phyloP scores from a whole-genome alignment of 2,329 filamentous ascomycete species.

The Thermothelomyces thermophilus region DNA sequence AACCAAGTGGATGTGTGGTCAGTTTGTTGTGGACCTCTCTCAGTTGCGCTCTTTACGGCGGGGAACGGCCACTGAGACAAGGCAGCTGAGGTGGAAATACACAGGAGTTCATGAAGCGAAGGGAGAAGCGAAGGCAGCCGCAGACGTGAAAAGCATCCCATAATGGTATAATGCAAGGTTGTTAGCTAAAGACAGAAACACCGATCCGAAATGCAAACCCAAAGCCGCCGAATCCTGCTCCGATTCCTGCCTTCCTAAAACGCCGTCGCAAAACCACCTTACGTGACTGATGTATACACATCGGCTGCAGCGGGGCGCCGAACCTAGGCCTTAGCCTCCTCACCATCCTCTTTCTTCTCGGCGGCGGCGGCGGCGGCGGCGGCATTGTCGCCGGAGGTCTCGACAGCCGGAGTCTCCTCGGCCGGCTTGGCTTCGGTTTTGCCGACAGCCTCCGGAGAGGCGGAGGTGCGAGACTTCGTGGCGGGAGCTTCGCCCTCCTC shows the following conservation, averaged over 20 bases:
- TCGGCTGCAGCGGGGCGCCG: not conserved
- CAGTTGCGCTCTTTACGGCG: too few species aligned
- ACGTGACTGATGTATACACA: not conserved
- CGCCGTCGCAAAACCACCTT: constrained; percentile 12
- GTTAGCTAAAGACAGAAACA: not conserved
- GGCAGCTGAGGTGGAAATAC: too few species aligned
- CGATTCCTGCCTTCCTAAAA: constrained; percentile 3
- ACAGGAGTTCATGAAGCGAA: too few species aligned
- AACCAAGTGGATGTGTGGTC: too few species aligned
- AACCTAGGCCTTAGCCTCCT: constrained; percentile 1
- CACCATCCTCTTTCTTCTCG: constrained; percentile 2
- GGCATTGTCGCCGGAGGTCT: constrained; percentile 2
- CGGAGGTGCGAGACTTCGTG: constrained; percentile 2
- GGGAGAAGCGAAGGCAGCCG: too few species aligned
- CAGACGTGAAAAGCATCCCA: not conserved
- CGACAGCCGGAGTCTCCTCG: constrained; percentile 1
- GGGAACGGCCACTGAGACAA: too few species aligned
- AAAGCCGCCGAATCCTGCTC: constrained; percentile 5
- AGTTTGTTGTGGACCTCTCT: too few species aligned
- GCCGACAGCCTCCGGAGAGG: not conserved
- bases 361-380: not conserved
- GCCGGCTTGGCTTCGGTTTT: constrained; percentile 5
- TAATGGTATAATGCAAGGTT: not conserved
- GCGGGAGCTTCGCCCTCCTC: not conserved
- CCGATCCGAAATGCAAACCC: constrained; percentile 3